Conservation (phyloP, 2,329 filamentous ascomycete species). For the Diplodia corticola region DNA sequence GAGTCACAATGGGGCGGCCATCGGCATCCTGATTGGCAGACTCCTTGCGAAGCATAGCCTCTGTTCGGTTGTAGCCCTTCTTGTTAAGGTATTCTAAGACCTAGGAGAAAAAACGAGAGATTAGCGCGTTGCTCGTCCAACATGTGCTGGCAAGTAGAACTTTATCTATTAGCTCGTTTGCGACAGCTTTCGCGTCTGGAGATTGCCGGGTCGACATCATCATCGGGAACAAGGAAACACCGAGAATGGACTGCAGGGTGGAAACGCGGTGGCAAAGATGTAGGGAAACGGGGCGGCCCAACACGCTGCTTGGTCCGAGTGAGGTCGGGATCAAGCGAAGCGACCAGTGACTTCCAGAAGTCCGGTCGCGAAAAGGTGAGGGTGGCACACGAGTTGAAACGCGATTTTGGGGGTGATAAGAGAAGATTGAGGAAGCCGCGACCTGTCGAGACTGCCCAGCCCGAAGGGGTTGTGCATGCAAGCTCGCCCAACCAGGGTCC, state of each 20-base stretch:
- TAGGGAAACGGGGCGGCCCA: background rate
- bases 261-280: background rate
- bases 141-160: background rate
- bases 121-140: background rate
- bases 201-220: background rate
- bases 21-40: constrained; percentile 80
- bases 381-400: background rate
- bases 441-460: background rate
- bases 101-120: constrained; percentile 40
- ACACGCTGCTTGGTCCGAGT: background rate
- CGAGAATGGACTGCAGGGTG: background rate
- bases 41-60: constrained; percentile 89
- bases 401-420: background rate
- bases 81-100: constrained; percentile 95
- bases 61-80: constrained; percentile 89
- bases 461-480: background rate
- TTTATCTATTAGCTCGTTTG: background rate
- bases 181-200: background rate
- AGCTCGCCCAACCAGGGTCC: background rate
- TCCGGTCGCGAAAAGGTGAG: background rate
- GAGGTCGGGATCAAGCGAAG: background rate
- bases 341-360: background rate
- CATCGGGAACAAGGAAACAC: background rate
- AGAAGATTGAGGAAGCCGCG: background rate
- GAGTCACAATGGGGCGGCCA: constrained; percentile 68